These are phyloP conservation scores for Rhynchospora pubera DNA, from an alignment of 176 grass and related monocot genomes.

Conservation along the genomic window DNA sequence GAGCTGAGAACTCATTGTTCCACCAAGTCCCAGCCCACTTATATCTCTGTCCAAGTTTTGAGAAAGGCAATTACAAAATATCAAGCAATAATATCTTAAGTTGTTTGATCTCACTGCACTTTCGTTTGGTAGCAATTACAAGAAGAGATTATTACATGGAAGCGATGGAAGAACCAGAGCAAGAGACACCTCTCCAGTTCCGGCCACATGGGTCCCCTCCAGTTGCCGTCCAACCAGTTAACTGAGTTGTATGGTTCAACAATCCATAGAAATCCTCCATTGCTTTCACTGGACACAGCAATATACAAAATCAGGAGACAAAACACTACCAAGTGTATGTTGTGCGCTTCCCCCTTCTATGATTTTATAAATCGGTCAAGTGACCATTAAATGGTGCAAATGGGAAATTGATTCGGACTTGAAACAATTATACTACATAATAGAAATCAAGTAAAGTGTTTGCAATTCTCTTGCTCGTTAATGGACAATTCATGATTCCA, in stretches of 20 bases:
- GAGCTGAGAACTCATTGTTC: constrained; percentile 46
- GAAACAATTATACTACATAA: neutral
- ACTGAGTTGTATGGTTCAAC: neutral
- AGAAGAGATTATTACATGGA: constrained; percentile 45
- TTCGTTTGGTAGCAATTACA: too few species aligned
- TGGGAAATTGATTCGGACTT: neutral
- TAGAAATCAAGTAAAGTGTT: neutral
- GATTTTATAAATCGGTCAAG: neutral
- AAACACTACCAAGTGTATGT: neutral
- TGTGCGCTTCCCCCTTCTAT: neutral
- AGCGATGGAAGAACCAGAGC: constrained; percentile 44
- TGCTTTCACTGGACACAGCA: constrained; percentile 8
- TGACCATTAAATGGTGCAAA: neutral
- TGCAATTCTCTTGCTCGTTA: neutral
- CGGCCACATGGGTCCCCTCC: constrained; percentile 25
- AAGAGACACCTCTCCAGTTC: constrained; percentile 47
- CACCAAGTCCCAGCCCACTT: constrained; percentile 56
- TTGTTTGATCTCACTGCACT: neutral
- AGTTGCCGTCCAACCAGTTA: constrained; percentile 22
- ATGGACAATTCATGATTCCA: neutral
- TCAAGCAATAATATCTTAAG: neutral
- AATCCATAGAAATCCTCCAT: constrained; percentile 17
- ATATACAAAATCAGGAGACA: neutral
- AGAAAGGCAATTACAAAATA: constrained; percentile 19
- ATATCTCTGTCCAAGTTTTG: constrained; percentile 53